These are phyloP conservation scores for Lepidium africanum DNA, from an alignment of 345 rosid species.

Conservation along the genomic window DNA sequence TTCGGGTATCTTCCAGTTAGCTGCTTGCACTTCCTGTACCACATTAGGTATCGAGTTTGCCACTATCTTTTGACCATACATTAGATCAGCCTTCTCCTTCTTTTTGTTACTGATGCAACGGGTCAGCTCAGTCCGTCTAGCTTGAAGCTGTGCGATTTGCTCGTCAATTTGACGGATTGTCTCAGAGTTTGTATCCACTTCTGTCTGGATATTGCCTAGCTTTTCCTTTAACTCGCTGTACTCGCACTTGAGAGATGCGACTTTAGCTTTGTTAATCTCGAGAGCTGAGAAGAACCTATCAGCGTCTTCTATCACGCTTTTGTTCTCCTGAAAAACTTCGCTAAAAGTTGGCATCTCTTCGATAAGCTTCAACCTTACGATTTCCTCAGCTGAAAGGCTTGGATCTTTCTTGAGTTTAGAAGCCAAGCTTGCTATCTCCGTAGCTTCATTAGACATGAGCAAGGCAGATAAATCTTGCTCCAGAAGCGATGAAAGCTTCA, in stretches of 20 bases:
- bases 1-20: slow-evolving; percentile 39
- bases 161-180: slow-evolving; percentile 46
- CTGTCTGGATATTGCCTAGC: slow-evolving; percentile 37
- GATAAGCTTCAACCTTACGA: slow-evolving; percentile 52
- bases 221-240: slow-evolving; percentile 51
- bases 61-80: slow-evolving; percentile 37
- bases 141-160: slow-evolving; percentile 47
- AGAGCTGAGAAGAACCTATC: slow-evolving; percentile 37
- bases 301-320: slow-evolving; percentile 35
- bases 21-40: slow-evolving; percentile 49
- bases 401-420: slow-evolving; percentile 47
- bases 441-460: slow-evolving; percentile 36
- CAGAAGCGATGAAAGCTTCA: slow-evolving; percentile 49
- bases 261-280: slow-evolving; percentile 48
- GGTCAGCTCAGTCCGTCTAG: slow-evolving; percentile 35
- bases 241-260: slow-evolving; percentile 47
- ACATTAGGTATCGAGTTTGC: slow-evolving; percentile 43
- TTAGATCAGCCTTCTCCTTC: slow-evolving; percentile 35
- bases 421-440: slow-evolving; percentile 40
- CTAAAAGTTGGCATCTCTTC: slow-evolving; percentile 59
- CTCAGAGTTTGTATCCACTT: slow-evolving; percentile 34
- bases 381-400: slow-evolving; percentile 48
- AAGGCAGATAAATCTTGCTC: slow-evolving; percentile 50
- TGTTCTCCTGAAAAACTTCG: slow-evolving; percentile 47
- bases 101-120: slow-evolving; percentile 31